Conservation (phyloP, 2,329 filamentous ascomycete genomes). For the Colletotrichum graminicola region DNA sequence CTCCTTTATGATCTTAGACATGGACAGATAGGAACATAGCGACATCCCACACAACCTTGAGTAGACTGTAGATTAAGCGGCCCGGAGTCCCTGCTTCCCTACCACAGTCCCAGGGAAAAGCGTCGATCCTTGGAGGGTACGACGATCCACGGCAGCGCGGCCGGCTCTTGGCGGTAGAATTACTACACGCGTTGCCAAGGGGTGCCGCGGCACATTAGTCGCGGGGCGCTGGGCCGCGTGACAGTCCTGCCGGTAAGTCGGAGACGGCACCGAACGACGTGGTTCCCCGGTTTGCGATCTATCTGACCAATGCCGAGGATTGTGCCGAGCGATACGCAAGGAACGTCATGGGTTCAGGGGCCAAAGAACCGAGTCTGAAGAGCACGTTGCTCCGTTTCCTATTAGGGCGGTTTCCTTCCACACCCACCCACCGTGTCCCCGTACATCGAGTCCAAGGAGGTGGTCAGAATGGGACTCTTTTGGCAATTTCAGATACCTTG, state of each 20-base stretch:
- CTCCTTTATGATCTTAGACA: not conserved
- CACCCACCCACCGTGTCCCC: not conserved
- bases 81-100: constrained; percentile 23
- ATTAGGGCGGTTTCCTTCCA: not conserved
- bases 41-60: not conserved
- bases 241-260: not conserved
- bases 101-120: not conserved
- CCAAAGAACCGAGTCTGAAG: not conserved
- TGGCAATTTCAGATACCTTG: not conserved
- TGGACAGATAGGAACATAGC: not conserved
- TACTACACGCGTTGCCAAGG: not conserved
- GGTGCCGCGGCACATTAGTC: not conserved
- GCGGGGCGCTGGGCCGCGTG: not conserved
- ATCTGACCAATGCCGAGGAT: not conserved
- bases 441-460: not conserved
- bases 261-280: not conserved
- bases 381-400: not conserved
- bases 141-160: not conserved
- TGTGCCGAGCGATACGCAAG: not conserved
- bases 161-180: not conserved
- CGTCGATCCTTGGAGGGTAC: not conserved
- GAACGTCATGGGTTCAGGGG: not conserved
- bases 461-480: not conserved
- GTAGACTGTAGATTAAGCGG: not conserved
- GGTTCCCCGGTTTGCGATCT: constrained; percentile 6